Base-by-base conservation (phyloP, 495 filamentous ascomycete species). In the Penicillium antarcticum region DNA sequence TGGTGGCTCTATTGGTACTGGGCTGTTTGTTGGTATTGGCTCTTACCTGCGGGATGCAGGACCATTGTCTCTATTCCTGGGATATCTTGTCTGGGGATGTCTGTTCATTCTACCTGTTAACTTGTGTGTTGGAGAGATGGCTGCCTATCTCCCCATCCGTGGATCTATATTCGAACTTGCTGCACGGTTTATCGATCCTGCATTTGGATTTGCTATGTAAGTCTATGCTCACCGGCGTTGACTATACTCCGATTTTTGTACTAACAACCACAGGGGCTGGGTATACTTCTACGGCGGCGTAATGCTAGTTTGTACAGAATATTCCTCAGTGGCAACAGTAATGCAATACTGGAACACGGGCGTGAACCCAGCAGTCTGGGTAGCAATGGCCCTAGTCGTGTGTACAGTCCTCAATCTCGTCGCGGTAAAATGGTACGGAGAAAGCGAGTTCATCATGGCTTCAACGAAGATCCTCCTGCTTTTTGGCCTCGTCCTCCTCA, bases 1-100 rank as follows among this genome's bases (percentile, higher is more conserved):
- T 21, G 87, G 88, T 52, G 87, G 86, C 13, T 87, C 87, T 1
- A 85, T 91, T 59, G 87, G 87, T 19, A 91, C 87, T 1, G 87
- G 87, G 40, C 72, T 91, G 24, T 91, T 91, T 70, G 70, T 91
- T 16, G 86, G 88, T 37, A 88, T 83, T 44, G 87, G 87, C 16
- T 73, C 72, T 23, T 86, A 85, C n/a, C 75, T 91, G 41, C 75
- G 77, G 12, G 80, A 77, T 50, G 73, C 84, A 23, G 86, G 87
- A 11, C 87, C 87, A 13, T 70, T 84, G 4, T 85, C 80, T 4
- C 71, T 87, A 31, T 73, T 92, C 18, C 72, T 91, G 24, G 82
- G 84, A 10, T 91, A 87, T 60, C 56, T 82, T 14, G 13, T 71
- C 36, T 70, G 61, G 54, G 54, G 64, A 24, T 33, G 65, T 46